These are phyloP conservation scores for Penicillium malachiteum DNA, from an alignment of 495 filamentous ascomycete species.

Conservation along the genomic window DNA sequence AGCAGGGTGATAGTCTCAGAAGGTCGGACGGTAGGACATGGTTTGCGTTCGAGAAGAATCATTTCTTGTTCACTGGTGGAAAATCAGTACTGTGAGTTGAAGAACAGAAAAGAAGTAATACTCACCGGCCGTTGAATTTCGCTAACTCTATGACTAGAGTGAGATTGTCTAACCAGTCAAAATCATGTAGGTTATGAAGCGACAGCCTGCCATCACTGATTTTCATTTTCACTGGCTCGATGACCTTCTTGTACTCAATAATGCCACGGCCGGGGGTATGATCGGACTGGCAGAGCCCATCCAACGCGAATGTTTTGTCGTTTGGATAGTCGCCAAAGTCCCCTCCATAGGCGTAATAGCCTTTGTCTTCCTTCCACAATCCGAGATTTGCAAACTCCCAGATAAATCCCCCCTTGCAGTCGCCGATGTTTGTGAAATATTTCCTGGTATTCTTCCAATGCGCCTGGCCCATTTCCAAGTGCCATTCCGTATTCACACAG, in stretches of 20 bases:
- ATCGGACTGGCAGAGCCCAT: slow-evolving; percentile 58
- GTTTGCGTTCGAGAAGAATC: neutral
- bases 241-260: slow-evolving; percentile 62
- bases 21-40: neutral
- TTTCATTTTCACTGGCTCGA: slow-evolving; percentile 35
- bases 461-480: slow-evolving; percentile 65
- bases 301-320: slow-evolving; percentile 64
- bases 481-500: slow-evolving; percentile 70
- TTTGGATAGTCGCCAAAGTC: slow-evolving; percentile 68
- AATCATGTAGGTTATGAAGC: neutral
- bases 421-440: slow-evolving; percentile 55
- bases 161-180: neutral
- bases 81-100: neutral
- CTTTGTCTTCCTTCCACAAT: slow-evolving; percentile 39
- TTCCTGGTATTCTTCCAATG: slow-evolving; percentile 63
- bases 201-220: neutral
- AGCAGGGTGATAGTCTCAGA: neutral
- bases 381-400: slow-evolving; percentile 79
- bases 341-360: slow-evolving; percentile 61
- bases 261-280: slow-evolving; percentile 60
- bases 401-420: slow-evolving; percentile 67
- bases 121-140: neutral
- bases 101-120: neutral
- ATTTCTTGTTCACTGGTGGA: neutral
- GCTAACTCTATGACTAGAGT: neutral